phyloP scores from a whole-genome alignment of 306 rosid species.

The Corylus americana region DNA sequence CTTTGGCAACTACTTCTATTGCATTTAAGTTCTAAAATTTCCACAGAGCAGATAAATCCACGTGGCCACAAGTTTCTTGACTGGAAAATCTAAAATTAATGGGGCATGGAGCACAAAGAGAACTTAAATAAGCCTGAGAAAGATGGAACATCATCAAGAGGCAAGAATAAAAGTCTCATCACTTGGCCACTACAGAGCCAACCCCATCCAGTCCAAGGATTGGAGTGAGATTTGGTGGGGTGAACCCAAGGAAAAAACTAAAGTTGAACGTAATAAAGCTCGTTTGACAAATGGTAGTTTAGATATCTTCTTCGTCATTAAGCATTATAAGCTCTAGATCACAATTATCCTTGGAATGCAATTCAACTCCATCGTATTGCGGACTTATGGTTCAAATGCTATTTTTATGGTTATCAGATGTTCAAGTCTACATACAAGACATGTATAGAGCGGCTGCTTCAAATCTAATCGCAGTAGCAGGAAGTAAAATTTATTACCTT shows the following conservation, averaged over 20 bases:
- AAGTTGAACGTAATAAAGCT: neutral
- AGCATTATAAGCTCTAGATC: no score
- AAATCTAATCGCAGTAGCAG: constrained; percentile 5
- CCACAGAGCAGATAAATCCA: neutral
- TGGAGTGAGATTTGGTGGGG: neutral
- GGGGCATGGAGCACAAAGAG: neutral
- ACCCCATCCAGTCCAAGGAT: neutral
- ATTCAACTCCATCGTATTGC: neutral
- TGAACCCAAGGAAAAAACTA: no score
- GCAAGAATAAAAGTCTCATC: neutral
- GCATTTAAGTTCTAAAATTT: neutral
- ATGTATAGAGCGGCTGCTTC: neutral
- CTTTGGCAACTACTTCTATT: constrained; percentile 5
- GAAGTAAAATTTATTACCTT: constrained; percentile 43
- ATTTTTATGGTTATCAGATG: neutral
- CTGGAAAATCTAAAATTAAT: neutral
- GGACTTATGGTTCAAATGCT: neutral
- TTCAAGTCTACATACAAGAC: neutral
- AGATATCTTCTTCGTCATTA: neutral
- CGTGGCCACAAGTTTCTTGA: no score
- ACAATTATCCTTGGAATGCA: neutral
- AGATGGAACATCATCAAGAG: neutral
- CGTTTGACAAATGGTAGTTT: neutral
- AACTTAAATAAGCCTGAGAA: neutral
- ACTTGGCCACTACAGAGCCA: neutral